Evolutionary conservation across 169 alveolate species (phyloP).

Genomic region (Plasmodium gallinaceum): DNA sequence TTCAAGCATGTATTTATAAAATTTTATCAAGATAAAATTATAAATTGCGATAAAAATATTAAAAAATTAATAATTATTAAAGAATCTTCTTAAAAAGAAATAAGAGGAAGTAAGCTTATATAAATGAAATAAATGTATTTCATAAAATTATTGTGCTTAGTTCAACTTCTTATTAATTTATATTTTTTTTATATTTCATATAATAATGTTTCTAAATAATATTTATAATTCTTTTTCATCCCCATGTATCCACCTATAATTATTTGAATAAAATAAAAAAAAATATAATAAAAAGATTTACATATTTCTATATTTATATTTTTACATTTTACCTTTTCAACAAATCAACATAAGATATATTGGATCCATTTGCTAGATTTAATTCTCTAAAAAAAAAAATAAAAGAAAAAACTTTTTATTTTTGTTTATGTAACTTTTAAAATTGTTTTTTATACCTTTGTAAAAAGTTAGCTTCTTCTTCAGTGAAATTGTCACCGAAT

Average conservation of each 20-base stretch:
- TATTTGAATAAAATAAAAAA: background rate
- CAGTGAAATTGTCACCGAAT: conserved; percentile 54
- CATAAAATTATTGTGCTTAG: too few species aligned
- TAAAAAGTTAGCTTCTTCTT: conserved; percentile 36
- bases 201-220: too few species aligned
- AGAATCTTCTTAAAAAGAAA: too few species aligned
- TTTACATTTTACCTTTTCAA: conserved; percentile 23
- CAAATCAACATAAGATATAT: conserved; percentile 29
- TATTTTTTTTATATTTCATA: too few species aligned
- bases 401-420: conserved; percentile 4
- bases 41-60: too few species aligned
- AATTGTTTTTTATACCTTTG: conserved; percentile 8
- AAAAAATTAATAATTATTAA: too few species aligned
- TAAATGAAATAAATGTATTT: too few species aligned
- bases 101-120: too few species aligned
- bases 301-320: conserved; percentile 1
- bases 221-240: background rate
- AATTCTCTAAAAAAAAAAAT: conserved; percentile 39
- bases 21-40: too few species aligned
- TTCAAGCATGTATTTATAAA: too few species aligned
- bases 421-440: background rate
- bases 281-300: background rate
- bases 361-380: conserved; percentile 29
- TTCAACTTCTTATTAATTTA: too few species aligned
- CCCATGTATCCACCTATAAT: background rate